Evolutionary conservation across 345 rosid genomes (phyloP).

Genomic region (Balakata baccata): DNA sequence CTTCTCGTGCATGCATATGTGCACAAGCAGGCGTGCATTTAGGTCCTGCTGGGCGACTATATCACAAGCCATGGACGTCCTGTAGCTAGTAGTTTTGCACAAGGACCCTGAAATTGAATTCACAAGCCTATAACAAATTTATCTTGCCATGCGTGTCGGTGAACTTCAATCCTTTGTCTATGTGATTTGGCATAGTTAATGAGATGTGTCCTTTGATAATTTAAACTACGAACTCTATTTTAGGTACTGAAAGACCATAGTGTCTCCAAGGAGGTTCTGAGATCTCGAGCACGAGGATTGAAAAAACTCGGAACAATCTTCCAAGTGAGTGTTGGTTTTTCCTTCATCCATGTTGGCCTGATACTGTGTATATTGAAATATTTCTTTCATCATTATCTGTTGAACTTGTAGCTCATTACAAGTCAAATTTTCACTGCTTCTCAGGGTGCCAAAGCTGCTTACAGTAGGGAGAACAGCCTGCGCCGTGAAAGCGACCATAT

Average conservation of each 20-base stretch:
- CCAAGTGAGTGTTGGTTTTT: conserved; percentile 47
- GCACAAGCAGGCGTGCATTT: neutral
- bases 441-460: conserved; percentile 79
- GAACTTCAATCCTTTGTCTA: no score
- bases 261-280: conserved; percentile 61
- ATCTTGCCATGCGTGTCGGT: no score
- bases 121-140: no score
- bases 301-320: conserved; percentile 84
- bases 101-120: no score
- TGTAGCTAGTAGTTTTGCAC: neutral
- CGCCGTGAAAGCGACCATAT: conserved; percentile 48
- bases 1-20: neutral
- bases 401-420: neutral
- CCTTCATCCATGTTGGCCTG: neutral
- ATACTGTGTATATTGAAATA: neutral
- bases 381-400: neutral
- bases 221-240: neutral
- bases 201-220: neutral
- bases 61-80: neutral
- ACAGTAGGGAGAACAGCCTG: conserved; percentile 73
- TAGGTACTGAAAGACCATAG: conserved; percentile 89
- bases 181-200: neutral
- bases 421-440: conserved; percentile 16
- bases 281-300: conserved; percentile 60
- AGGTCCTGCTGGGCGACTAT: neutral